These are phyloP conservation scores for Pleoardoris graminearum DNA, from an alignment of 2,329 filamentous ascomycete species.

Conservation along the genomic window DNA sequence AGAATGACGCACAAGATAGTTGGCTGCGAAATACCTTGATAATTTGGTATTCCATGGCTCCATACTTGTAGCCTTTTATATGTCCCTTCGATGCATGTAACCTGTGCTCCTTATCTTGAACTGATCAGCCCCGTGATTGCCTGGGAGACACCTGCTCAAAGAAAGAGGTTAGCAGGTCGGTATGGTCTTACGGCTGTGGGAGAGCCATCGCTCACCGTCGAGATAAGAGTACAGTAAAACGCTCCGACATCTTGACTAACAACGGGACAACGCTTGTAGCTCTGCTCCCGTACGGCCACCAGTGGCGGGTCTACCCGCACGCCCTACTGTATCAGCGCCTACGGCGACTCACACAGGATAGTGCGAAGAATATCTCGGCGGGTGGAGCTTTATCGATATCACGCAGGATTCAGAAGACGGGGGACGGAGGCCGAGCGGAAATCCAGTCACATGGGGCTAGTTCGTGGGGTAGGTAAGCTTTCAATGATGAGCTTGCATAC, in stretches of 20 bases:
- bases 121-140: background rate
- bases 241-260: background rate
- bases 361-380: background rate
- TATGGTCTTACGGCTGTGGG: background rate
- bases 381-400: background rate
- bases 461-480: background rate
- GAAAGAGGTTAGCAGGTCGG: background rate
- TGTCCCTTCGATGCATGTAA: background rate
- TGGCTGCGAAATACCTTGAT: background rate
- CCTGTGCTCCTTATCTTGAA: background rate
- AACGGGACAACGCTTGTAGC: background rate
- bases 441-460: background rate
- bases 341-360: background rate
- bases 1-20: background rate
- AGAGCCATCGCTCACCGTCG: background rate
- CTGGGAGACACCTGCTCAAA: background rate
- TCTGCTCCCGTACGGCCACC: background rate
- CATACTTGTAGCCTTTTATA: background rate
- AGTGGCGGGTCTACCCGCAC: background rate
- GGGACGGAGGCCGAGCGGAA: background rate
- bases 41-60: background rate
- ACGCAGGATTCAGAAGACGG: background rate
- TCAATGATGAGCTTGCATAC: background rate
- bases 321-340: background rate
- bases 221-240: background rate